Evolutionary conservation across 2,329 filamentous ascomycete genomes (phyloP).

Genomic region (Penicillium polonicum): DNA sequence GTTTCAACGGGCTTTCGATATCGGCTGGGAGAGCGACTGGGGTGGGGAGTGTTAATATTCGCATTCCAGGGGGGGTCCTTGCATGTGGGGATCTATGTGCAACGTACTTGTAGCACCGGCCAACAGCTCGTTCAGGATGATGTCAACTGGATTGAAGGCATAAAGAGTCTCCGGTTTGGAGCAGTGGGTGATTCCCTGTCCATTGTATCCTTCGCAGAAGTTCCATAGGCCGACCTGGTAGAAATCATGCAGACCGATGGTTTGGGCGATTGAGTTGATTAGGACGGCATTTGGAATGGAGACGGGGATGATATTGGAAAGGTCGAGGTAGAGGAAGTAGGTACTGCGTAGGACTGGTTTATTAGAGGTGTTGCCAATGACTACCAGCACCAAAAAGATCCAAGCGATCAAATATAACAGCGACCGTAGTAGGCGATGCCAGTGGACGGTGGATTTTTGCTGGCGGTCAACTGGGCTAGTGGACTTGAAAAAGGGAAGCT

Average conservation of each 20-base stretch:
- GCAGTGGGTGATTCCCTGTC: constrained; percentile 69
- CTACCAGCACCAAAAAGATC: constrained; percentile 76
- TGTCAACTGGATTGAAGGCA: constrained; percentile 88
- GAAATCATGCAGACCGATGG: constrained; percentile 86
- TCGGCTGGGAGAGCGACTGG: constrained; percentile 72
- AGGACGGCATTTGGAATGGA: constrained; percentile 69
- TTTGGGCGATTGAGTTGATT: constrained; percentile 83
- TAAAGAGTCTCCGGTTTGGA: constrained; percentile 68
- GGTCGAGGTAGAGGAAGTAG: constrained; percentile 82
- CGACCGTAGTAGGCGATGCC: constrained; percentile 64
- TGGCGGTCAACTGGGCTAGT: constrained; percentile 29
- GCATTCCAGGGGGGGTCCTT: not conserved
- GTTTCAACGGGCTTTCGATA: constrained; percentile 68
- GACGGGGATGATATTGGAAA: constrained; percentile 75
- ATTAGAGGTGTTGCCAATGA: constrained; percentile 71
- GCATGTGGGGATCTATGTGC: not conserved
- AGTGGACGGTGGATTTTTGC: constrained; percentile 41
- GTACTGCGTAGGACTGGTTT: constrained; percentile 63
- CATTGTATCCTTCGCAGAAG: constrained; percentile 82
- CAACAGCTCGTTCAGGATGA: constrained; percentile 76
- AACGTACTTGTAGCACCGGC: constrained; percentile 70
- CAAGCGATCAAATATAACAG: constrained; percentile 71
- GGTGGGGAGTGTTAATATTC: not conserved
- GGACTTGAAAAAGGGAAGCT: constrained; percentile 29
- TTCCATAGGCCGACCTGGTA: constrained; percentile 92